Evolutionary conservation across 345 rosid genomes (phyloP).

Genomic region (Orychophragmus violaceus): DNA sequence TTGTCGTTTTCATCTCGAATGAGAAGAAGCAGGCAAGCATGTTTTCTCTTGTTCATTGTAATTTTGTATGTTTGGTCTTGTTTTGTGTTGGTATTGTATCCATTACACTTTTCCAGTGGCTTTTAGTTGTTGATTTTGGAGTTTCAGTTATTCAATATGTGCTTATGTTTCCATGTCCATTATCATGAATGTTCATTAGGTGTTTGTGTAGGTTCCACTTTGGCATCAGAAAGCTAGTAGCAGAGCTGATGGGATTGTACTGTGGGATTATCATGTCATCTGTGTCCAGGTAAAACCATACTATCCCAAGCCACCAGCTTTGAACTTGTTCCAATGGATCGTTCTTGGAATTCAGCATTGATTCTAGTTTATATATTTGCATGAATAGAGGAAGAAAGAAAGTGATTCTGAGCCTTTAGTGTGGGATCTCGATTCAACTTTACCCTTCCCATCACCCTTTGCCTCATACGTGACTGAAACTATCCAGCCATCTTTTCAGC

Average conservation of each 20-base stretch:
- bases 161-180: neutral
- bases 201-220: conserved; percentile 54
- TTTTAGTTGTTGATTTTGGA: neutral
- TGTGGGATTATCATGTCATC: conserved; percentile 89
- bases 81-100: too few relatives aligned
- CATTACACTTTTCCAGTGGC: neutral
- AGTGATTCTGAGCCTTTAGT: conserved; percentile 41
- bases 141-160: neutral
- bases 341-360: neutral
- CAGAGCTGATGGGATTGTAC: conserved; percentile 70
- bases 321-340: neutral
- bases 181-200: neutral
- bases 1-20: conserved; percentile 71
- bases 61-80: too few relatives aligned
- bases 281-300: conserved; percentile 59
- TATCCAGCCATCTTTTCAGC: conserved; percentile 66
- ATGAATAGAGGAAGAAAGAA: conserved; percentile 47
- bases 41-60: neutral
- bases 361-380: neutral
- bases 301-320: neutral
- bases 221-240: conserved; percentile 93
- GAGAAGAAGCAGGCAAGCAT: conserved; percentile 69
- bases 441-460: conserved; percentile 73
- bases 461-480: conserved; percentile 57
- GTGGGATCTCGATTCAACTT: conserved; percentile 86